Conservation (phyloP, 2,329 filamentous ascomycete genomes). For the Trichoderma arundinaceum region DNA sequence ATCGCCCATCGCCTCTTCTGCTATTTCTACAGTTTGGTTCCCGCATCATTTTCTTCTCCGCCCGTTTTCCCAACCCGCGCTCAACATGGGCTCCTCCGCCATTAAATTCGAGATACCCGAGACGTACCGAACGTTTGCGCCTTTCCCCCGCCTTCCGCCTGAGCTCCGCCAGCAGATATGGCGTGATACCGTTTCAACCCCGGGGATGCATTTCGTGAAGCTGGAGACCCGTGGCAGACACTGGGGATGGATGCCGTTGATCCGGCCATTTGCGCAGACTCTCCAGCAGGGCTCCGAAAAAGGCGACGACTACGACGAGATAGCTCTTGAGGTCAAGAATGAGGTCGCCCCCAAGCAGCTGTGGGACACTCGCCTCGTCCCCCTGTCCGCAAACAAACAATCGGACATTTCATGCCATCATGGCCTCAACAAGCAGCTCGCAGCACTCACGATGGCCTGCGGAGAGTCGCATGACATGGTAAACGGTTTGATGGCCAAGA, state of each 20-base stretch:
- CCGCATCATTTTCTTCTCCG: background rate
- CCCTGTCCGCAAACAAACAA: constrained; percentile 39
- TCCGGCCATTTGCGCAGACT: constrained; percentile 15
- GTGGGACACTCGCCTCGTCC: constrained; percentile 36
- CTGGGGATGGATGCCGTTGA: constrained; percentile 37
- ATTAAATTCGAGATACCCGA: constrained; percentile 44
- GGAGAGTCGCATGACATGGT: constrained; percentile 38
- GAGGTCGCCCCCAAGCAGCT: constrained; percentile 36
- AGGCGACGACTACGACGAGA: constrained; percentile 34
- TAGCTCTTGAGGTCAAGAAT: constrained; percentile 37
- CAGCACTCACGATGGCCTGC: constrained; percentile 39
- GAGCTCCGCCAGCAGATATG: constrained; percentile 47
- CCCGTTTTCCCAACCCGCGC: background rate
- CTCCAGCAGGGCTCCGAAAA: constrained; percentile 30
- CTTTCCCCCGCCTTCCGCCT: constrained; percentile 43
- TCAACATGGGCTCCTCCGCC: constrained; percentile 13
- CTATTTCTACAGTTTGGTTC: background rate
- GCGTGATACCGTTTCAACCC: constrained; percentile 41
- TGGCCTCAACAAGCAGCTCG: constrained; percentile 39
- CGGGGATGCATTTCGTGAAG: constrained; percentile 47
- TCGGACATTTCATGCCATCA: constrained; percentile 46
- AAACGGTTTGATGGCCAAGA: constrained; percentile 35
- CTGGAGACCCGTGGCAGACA: constrained; percentile 36
- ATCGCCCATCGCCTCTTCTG: background rate
- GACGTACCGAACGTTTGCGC: constrained; percentile 42